Evolutionary conservation across 2,329 filamentous ascomycete species (phyloP).

Genomic region (Chaetomiaceae sp.): DNA sequence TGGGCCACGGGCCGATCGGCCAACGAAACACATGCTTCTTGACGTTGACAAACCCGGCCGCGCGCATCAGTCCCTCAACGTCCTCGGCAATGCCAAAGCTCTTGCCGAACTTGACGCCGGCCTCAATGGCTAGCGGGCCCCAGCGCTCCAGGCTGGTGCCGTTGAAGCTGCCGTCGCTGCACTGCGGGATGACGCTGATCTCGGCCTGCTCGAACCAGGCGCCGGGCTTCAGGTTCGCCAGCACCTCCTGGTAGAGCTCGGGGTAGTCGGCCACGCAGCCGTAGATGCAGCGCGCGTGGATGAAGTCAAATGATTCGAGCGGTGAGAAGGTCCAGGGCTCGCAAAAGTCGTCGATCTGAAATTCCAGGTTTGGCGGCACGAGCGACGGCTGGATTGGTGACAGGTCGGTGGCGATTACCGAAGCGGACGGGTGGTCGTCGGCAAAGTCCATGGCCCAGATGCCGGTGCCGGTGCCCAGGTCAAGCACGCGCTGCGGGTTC

Average conservation of each 20-base stretch:
- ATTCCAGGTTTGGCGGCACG: slow-evolving; percentile 53
- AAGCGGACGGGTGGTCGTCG: slow-evolving; percentile 35
- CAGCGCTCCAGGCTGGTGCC: too few relatives aligned
- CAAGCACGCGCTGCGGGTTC: slow-evolving; percentile 49
- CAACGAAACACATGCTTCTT: too few relatives aligned
- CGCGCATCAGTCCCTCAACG: too few relatives aligned
- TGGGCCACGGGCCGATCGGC: too few relatives aligned
- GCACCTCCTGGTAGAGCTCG: slow-evolving; percentile 15
- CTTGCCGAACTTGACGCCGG: too few relatives aligned
- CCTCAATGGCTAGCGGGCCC: too few relatives aligned
- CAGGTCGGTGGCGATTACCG: slow-evolving; percentile 46
- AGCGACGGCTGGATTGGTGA: slow-evolving; percentile 53
- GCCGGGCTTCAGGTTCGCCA: slow-evolving; percentile 16
- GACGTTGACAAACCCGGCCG: too few relatives aligned
- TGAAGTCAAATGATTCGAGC: slow-evolving; percentile 47
- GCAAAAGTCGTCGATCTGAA: slow-evolving; percentile 55
- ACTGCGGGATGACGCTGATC: too few relatives aligned
- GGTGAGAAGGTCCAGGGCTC: slow-evolving; percentile 38
- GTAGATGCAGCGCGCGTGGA: slow-evolving; percentile 41
- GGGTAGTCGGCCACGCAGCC: slow-evolving; percentile 18
- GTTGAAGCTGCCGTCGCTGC: too few relatives aligned
- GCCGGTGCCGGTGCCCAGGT: slow-evolving; percentile 56
- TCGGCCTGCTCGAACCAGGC: slow-evolving; percentile 20
- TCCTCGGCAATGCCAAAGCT: too few relatives aligned
- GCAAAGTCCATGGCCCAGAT: slow-evolving; percentile 59